Base-by-base conservation (phyloP, 2,329 filamentous ascomycete genomes). In the Epichloe bromicola region DNA sequence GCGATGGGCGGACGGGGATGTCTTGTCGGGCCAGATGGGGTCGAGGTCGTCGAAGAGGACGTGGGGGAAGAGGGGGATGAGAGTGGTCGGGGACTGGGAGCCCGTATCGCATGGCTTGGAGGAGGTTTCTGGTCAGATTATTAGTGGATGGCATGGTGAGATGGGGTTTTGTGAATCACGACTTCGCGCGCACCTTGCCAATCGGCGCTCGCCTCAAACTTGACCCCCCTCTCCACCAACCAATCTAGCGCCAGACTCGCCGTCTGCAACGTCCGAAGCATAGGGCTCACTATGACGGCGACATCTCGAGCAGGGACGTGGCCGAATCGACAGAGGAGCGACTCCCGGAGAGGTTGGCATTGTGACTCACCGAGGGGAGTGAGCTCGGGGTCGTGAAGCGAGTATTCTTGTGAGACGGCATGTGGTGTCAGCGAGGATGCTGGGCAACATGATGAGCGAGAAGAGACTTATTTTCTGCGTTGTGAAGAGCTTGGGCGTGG, bases 401-500 rank as follows among this genome's bases (percentile, higher is more conserved):
- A 53, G 56, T 71, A 74, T 56, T 78, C 65, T 58, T 68, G 75
- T 78, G 53, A 4, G 36, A 11, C 10, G 30, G 30, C 30, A 30
- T 11, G 6, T 5, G 3, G 26, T 46, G 55, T 59, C 39, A 61
- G 54, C 14, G 14, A 23, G 8, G 2, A 45, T n/a, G 2, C 36
- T 43, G 39, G 10, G 15, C 30, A 30, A 14, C 39, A 7, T 14
- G 19, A 39, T 26, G 30, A 26, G 48, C 33, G 50, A 44, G 49
- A 49, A 11, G 30, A 30, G 26, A 74, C 75, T 67, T 69, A 78
- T 78, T 63, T 47, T 67, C 60, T 14, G 69, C 65, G 53, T 80
- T 80, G 62, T 80, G 77, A n/a, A 71, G 60, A 8, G 73, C 77
- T 67, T 97, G 87, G 15, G 87, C 91, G 74, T 97, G 91, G 58